phyloP scores from a whole-genome alignment of 2,329 filamentous ascomycete genomes.

The Chaetothyriales sp. region DNA sequence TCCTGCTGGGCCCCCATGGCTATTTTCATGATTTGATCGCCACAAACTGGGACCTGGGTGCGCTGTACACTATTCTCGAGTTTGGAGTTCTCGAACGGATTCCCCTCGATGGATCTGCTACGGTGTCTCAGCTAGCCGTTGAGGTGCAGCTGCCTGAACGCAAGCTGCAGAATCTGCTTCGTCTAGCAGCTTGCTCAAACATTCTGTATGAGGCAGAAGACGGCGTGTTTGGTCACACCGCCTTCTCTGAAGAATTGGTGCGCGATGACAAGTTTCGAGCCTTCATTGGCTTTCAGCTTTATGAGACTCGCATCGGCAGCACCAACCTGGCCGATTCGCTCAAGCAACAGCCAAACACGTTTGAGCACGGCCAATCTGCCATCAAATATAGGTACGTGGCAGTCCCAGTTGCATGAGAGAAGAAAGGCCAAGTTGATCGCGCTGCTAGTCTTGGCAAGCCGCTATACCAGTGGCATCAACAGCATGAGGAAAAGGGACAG shows the following conservation, averaged over 20 bases:
- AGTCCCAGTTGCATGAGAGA: background rate
- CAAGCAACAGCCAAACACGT: slow-evolving; percentile 4
- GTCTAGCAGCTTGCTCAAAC: slow-evolving; percentile 5
- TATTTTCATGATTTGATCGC: slow-evolving; percentile 12
- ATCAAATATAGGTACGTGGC: slow-evolving; percentile 7
- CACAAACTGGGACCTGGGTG: slow-evolving; percentile 13
- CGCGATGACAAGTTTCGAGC: slow-evolving; percentile 5
- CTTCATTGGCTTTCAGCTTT: slow-evolving; percentile 10
- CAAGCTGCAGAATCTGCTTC: slow-evolving; percentile 9
- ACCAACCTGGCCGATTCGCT: slow-evolving; percentile 10
- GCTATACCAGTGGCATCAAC: slow-evolving; percentile 12
- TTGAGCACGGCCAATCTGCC: slow-evolving; percentile 3
- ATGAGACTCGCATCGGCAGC: slow-evolving; percentile 10
- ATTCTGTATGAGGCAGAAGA: slow-evolving; percentile 4
- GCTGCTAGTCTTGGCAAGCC: slow-evolving; percentile 6
- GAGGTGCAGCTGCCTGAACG: slow-evolving; percentile 4
- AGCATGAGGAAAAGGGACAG: slow-evolving; percentile 8
- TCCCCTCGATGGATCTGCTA: slow-evolving; percentile 3
- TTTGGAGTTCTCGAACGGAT: slow-evolving; percentile 10
- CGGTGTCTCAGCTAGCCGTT: slow-evolving; percentile 2
- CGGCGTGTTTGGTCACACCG: slow-evolving; percentile 8
- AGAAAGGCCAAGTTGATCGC: background rate
- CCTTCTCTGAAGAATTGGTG: slow-evolving; percentile 9
- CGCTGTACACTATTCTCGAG: slow-evolving; percentile 10
- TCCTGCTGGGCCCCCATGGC: slow-evolving; percentile 9